Percentiles rank a stretch among this genome's conserved stretches.
Conservation (phyloP, 2,329 filamentous ascomycete genomes). For the Fusarium circinatum region DNA sequence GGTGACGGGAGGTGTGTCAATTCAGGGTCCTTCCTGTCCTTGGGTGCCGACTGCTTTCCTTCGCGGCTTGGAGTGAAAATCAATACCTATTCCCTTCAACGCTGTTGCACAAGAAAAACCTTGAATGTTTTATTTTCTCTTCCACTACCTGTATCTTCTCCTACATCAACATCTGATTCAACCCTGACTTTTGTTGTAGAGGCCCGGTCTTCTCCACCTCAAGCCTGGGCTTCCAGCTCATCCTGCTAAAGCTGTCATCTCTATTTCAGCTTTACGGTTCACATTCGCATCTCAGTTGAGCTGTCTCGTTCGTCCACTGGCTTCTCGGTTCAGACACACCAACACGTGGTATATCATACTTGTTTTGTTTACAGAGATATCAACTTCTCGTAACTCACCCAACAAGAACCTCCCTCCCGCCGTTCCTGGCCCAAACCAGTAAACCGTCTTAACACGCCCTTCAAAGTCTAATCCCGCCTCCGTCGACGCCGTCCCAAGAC, state of each 20-base stretch:
- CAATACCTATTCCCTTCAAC: slow-evolving; percentile 32
- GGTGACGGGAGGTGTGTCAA: slow-evolving; percentile 30
- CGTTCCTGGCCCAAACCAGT: slow-evolving; percentile 21
- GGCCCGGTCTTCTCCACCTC: slow-evolving; percentile 1
- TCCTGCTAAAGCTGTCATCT: slow-evolving; percentile 1
- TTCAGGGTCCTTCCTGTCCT: slow-evolving; percentile 38
- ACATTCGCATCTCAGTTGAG: not conserved
- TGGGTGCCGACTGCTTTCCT: slow-evolving; percentile 9
- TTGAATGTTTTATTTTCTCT: slow-evolving; percentile 6
- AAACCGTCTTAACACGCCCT: slow-evolving; percentile 25
- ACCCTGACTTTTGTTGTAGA: not conserved
- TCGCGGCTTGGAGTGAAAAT: slow-evolving; percentile 22
- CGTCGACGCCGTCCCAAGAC: slow-evolving; percentile 37
- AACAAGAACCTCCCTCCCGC: not conserved
- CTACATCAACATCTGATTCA: slow-evolving; percentile 7
- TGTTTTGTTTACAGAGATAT: not conserved
- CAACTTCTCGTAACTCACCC: not conserved
- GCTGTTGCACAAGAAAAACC: slow-evolving; percentile 23
- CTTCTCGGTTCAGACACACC: not conserved
- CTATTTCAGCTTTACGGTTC: not conserved
- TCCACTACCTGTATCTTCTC: not conserved
- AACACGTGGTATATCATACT: not conserved
- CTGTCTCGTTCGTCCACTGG: not conserved
- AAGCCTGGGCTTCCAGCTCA: slow-evolving; percentile 7
- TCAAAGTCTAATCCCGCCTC: slow-evolving; percentile 35